Evolutionary conservation across 1,139 yeast species (phyloP), one percentile per base, ranked within the genome.

Genomic region (Candida sp.): DNA sequence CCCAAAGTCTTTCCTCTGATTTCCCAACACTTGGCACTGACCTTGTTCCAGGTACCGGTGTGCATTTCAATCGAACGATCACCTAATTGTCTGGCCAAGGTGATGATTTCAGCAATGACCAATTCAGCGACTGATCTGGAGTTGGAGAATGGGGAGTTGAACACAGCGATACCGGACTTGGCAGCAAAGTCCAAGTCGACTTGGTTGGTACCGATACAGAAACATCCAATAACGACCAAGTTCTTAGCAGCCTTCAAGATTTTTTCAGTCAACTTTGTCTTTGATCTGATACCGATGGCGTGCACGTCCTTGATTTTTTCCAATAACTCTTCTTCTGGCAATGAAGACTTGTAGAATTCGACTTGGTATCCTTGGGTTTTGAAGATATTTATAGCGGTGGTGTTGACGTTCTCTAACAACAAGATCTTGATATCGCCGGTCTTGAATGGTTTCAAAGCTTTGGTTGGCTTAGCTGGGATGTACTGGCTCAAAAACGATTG

Each of bases 191-290:
- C 90, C 60, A 94, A 81, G 69, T 94, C 96, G 52, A 94, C 99
- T 77, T 94, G 99, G 77, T 94, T 94, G 53, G 99, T 96, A 66
- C 99, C 99, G 64, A 94, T 94, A 80, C 99, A 94, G 88, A 94
- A 94, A 78, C 99, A 94, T 52, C 99, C 99, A 72, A 96, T 80
- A 42, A 85, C 93, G 33, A 90, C 91, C 72, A 94, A 81, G 75
- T 94, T 90, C 69, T 86, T 88, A 50, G 99, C 99, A 61, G 89
- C 90, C 58, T 84, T 80, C 63, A 94, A 80, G 37, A 94, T 84
- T 55, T 84, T 86, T 61, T 84, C 88, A 38, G 94, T 90, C 65
- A 94, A 80, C 70, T 86, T 89, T 51, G 99, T 94, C 78, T 96
- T 94, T 55, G 98, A 93, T 78, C 99, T 90, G 66, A 94, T 93